Conservation (phyloP, 2,329 filamentous ascomycete species). For the Aplosporella prunicola region DNA sequence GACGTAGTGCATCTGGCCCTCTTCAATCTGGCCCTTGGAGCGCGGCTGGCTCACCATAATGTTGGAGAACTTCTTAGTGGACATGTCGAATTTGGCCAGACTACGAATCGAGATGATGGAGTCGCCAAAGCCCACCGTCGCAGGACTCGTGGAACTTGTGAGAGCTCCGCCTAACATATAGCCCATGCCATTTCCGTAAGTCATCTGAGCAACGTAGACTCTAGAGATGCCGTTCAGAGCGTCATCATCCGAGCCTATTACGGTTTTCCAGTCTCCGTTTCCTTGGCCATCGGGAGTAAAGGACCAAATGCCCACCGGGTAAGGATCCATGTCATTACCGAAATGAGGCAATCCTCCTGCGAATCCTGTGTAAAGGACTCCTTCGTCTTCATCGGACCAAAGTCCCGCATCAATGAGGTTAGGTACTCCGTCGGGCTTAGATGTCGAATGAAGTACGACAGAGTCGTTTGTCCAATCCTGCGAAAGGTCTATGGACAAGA, state of each 20-base stretch:
- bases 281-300: conserved; percentile 10
- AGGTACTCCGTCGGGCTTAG: conserved; percentile 9
- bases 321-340: neutral
- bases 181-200: neutral
- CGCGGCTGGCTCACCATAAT: neutral
- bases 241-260: too few species aligned
- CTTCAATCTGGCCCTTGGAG: conserved; percentile 1
- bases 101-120: neutral
- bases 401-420: conserved; percentile 6
- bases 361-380: conserved; percentile 10
- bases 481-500: too few species aligned
- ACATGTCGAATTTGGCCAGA: neutral
- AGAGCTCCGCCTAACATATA: neutral
- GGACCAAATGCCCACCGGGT: conserved; percentile 7
- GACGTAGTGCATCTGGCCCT: conserved; percentile 1
- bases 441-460: too few species aligned
- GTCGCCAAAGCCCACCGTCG: neutral
- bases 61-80: neutral
- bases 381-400: conserved; percentile 5
- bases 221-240: too few species aligned
- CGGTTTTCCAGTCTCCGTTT: conserved; percentile 9
- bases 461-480: too few species aligned
- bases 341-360: conserved; percentile 7
- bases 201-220: neutral
- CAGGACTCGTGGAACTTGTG: neutral